These are phyloP conservation scores for Ceratobasidium sp. DNA, from an alignment of 1,284 basidiomycete genomes.

Conservation along the genomic window DNA sequence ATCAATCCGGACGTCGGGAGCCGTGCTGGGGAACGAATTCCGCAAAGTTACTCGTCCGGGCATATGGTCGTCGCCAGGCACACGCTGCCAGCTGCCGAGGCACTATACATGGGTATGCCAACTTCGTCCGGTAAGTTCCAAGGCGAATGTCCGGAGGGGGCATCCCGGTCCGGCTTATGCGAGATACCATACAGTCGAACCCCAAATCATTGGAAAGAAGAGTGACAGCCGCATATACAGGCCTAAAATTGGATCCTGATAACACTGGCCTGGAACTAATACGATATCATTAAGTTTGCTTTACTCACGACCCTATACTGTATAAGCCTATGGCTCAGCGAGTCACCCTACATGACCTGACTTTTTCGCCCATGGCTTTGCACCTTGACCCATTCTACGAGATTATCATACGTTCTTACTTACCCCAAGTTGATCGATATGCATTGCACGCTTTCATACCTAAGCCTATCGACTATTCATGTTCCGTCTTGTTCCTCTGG, in stretches of 20 bases:
- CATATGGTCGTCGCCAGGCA: no score
- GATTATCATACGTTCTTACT: not conserved
- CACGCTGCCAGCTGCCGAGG: no score
- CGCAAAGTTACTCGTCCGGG: no score
- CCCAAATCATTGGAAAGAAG: no score
- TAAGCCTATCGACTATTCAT: not conserved
- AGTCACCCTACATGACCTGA: not conserved
- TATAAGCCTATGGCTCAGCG: not conserved
- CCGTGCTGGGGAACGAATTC: no score
- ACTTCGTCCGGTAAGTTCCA: no score
- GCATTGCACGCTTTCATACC: not conserved
- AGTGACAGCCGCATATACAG: not conserved
- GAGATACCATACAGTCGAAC: no score
- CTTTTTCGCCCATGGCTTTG: not conserved
- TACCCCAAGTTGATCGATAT: not conserved
- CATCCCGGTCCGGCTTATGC: no score
- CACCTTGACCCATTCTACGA: not conserved
- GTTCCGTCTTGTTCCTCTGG: not conserved
- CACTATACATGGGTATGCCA: no score
- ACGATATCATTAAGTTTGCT: not conserved
- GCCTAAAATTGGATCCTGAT: not conserved
- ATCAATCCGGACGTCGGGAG: no score
- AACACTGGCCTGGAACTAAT: no score
- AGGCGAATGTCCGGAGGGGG: no score
- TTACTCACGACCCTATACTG: not conserved